These are phyloP conservation scores for Pholiota adiposa DNA, from an alignment of 1,284 basidiomycete genomes.

Conservation along the genomic window DNA sequence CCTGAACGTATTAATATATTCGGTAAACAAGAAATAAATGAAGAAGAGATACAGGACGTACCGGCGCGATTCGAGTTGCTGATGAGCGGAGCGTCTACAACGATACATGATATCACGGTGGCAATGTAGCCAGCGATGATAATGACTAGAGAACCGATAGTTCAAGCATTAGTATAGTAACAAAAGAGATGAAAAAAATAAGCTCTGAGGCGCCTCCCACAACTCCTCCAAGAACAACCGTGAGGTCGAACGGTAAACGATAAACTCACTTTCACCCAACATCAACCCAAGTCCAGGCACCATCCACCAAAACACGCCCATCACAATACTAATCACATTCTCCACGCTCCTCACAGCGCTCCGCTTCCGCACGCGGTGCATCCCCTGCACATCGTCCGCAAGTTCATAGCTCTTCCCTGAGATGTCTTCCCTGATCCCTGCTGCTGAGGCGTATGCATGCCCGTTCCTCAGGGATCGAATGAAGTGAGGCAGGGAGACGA, in stretches of 20 bases:
- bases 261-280: conserved; percentile 55
- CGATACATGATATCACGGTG: conserved; percentile 57
- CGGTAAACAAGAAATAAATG: background rate
- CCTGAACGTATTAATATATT: conserved; percentile 28
- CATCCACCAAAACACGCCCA: conserved; percentile 37
- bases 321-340: conserved; percentile 23
- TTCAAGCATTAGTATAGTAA: no score
- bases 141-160: conserved; percentile 39
- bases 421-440: conserved; percentile 54
- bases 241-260: no score
- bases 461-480: conserved; percentile 47
- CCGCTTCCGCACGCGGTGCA: background rate
- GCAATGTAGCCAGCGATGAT: conserved; percentile 55
- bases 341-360: conserved; percentile 7
- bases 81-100: conserved; percentile 52
- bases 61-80: conserved; percentile 76
- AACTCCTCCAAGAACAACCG: no score
- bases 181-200: no score
- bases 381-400: background rate
- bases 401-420: conserved; percentile 23
- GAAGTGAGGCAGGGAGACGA: conserved; percentile 58
- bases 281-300: conserved; percentile 46
- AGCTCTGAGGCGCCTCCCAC: no score
- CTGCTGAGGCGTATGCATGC: conserved; percentile 45
- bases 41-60: conserved; percentile 25